Base-by-base conservation (phyloP, 805 yeast genomes). In the Suhomyces kilbournensis region DNA sequence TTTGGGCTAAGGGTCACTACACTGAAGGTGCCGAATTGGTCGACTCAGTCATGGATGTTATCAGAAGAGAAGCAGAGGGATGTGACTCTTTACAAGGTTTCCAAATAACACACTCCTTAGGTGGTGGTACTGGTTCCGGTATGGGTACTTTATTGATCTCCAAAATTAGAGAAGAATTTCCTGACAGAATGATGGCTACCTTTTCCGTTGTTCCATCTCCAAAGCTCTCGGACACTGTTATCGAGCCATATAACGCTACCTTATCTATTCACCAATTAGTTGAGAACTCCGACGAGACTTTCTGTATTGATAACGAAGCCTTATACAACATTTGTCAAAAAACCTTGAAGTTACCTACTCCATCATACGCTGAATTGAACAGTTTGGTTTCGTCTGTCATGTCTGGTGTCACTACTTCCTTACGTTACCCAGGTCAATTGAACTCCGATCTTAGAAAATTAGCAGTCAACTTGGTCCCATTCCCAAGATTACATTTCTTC, bases 1-100 rank as follows among this genome's bases (percentile, higher is more conserved):
- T 89, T 63, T 91, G 97, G 97, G 97, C 97, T 51, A 91, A 90
- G 71, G 97, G 97, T 67, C 94, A 88, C 75, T 91, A 91, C 78
- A 91, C 97, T 38, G 97, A 91, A 72, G 97, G 97, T 63, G 96
- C 97, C 4, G 97, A 91, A 77, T 79, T 91, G 59, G 92, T 89
- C 43, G 97, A 91, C 66, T 82, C 90, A 22, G 96, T 91, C 19
- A 73, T 91, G 79, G 97, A 91, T 60, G 90, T 88, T 34, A 83
- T 91, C 46, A 85, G 97, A 76, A 86, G 97, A 71, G 97, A 91
- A 73, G 96, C 96, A 32, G 97, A 91, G 76, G 87, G 87, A 43
- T 84, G 96, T 71, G 97, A 91, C 70, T 86, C 96, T 56, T 80
- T 91, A 62, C 97, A 91, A 77, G 97, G 97, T 61, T 91, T 91